Evolutionary conservation across 2,329 filamentous ascomycete genomes (phyloP).

Genomic region (Herpotrichia juniperi): DNA sequence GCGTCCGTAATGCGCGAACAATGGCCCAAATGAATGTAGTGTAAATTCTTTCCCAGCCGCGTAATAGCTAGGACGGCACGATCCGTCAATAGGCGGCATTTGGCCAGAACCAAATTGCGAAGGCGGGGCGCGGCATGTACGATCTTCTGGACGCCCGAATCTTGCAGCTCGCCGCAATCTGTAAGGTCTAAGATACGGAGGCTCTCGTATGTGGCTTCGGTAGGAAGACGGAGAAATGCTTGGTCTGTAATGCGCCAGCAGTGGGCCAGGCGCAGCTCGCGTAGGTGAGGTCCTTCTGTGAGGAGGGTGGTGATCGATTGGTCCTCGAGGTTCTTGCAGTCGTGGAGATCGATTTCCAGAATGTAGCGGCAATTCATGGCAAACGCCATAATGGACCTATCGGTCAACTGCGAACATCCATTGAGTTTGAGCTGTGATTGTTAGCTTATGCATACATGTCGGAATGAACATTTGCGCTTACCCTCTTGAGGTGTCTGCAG

Average conservation of each 20-base stretch:
- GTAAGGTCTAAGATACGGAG: slow-evolving; percentile 93
- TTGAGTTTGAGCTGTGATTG: slow-evolving; percentile 82
- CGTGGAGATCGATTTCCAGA: slow-evolving; percentile 93
- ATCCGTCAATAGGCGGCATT: slow-evolving; percentile 93
- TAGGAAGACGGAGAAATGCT: slow-evolving; percentile 83
- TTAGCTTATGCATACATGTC: slow-evolving; percentile 32
- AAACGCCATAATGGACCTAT: slow-evolving; percentile 82
- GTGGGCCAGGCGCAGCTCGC: slow-evolving; percentile 85
- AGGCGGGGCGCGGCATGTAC: slow-evolving; percentile 84
- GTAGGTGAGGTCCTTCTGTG: slow-evolving; percentile 77
- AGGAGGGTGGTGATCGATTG: slow-evolving; percentile 82
- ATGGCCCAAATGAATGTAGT: slow-evolving; percentile 95
- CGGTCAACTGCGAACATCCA: slow-evolving; percentile 83
- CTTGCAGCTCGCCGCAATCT: slow-evolving; percentile 81
- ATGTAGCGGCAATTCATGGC: slow-evolving; percentile 89
- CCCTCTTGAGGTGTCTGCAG: slow-evolving; percentile 86
- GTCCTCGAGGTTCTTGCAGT: slow-evolving; percentile 81
- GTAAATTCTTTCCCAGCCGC: slow-evolving; percentile 89
- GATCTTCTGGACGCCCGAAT: slow-evolving; percentile 86
- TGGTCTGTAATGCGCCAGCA: slow-evolving; percentile 84
- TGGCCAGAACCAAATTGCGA: slow-evolving; percentile 90
- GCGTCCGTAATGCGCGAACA: slow-evolving; percentile 90
- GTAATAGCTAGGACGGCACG: slow-evolving; percentile 85
- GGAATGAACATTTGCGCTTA: slow-evolving; percentile 50
- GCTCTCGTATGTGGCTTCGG: slow-evolving; percentile 76